phyloP scores from a whole-genome alignment of 2,329 filamentous ascomycete genomes.

The Verticillium longisporum region DNA sequence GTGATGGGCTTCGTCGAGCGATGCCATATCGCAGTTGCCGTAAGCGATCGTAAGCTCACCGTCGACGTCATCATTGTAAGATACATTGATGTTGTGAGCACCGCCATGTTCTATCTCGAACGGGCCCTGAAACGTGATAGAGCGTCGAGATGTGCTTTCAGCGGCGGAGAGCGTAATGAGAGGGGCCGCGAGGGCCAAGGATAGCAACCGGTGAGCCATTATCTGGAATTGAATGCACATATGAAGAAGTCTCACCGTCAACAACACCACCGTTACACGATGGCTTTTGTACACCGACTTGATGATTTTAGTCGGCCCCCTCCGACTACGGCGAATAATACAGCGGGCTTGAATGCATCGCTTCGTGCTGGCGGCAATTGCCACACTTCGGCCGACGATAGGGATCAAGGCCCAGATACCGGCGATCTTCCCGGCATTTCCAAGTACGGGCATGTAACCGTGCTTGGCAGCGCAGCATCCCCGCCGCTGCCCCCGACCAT shows the following conservation, averaged over 20 bases:
- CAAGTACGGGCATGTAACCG: background rate
- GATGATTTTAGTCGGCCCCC: background rate
- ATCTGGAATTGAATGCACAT: background rate
- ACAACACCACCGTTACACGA: no score
- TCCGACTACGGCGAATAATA: background rate
- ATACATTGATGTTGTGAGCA: constrained; percentile 14
- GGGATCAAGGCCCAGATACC: background rate
- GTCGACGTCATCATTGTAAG: constrained; percentile 13
- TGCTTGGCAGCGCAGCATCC: background rate
- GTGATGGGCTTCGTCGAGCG: constrained; percentile 5
- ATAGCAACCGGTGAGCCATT: background rate
- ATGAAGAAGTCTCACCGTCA: no score
- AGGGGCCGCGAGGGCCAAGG: background rate
- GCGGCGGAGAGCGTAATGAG: background rate
- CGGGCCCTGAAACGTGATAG: background rate
- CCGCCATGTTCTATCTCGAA: constrained; percentile 10
- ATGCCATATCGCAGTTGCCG: constrained; percentile 10
- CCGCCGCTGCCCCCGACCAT: background rate
- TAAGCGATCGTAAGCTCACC: constrained; percentile 13
- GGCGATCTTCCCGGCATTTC: background rate
- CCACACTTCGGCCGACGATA: background rate
- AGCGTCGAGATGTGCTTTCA: background rate
- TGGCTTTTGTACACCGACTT: background rate
- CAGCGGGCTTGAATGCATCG: background rate
- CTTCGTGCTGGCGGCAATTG: background rate